Evolutionary conservation across 2,329 filamentous ascomycete genomes (phyloP), one percentile per base, ranked within the genome.

Genomic region (Ascochyta fabae): DNA sequence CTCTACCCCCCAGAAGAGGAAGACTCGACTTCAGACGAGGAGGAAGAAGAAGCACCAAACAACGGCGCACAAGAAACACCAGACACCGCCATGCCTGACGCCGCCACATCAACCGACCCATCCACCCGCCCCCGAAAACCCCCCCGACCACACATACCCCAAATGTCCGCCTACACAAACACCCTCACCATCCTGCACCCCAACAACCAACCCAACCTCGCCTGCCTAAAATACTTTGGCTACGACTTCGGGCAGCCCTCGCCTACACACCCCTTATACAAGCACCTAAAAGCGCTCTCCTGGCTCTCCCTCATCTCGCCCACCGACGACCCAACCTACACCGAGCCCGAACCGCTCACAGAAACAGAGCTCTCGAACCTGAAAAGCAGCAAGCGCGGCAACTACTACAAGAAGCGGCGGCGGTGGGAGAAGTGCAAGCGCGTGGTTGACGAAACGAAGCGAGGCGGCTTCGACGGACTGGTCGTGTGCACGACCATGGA

Each of bases 291-390:
- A 67, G 86, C 89, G 5, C 81, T 98, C 27, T 94, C 91, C 26
- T 99, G 94, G 93, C 84, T 99, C 2, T 94, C 98, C 76, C 85
- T 99, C 5, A 79, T 97, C 15, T 83, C 89, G 23, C 95, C 95
- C 0, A 78, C 85, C 33, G 80, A 86, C 27, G 95, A 98, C 74
- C 83, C 84, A 0, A 86, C 89, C 4, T 96, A 96, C 76, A 83
- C 84, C 24, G 84, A 88, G 48, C 89, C 92, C 0, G 80, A 85
- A 0, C 71, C 78, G 0, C 80, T 88, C 1, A 67, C 86, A 0
- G 80, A 86, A 0, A 84, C 87, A 15, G 82, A 84, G 23, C 79
- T 98, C 2, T 79, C 84, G 0, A 78, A 82, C 1, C 87, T 89
- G 84, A 98, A 97, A 78, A 85, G 88, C 13, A 92, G 88, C 60